Evolutionary conservation across 805 yeast species (phyloP), one percentile per base, ranked within the genome.

Genomic region (Candida xyloterini): DNA sequence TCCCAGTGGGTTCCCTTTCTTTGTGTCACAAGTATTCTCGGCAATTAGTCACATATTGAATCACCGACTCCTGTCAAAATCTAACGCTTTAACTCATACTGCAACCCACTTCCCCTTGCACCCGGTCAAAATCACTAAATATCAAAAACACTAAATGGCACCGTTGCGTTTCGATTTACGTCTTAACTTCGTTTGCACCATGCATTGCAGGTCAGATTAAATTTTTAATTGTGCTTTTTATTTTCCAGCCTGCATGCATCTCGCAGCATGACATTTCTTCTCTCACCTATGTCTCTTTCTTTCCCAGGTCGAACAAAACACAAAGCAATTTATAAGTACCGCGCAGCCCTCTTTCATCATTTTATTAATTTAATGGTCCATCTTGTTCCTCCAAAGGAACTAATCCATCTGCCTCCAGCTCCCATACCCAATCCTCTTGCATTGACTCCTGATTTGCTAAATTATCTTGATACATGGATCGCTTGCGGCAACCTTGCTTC

Each of bases 401-500:
- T 11, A 5, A 23, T 23, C 4, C 25, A 23, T 18, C 4, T 4
- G 5, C 25, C 9, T 11, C 25, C 10, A 23, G 10, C n/a, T 23
- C n/a, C 25, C n/a, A 10, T 23, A 11, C 10, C 8, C 25, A 11
- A 4, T 23, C 25, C 25, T 10, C 26, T 37, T 11, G 29, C 30
- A 24, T 34, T 33, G 16, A 35, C 29, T 14, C 36, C 22, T 21
- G 35, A 24, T 21, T 22, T 14, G 18, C 44, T 35, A 6, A 36
- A 36, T 16, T 30, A 43, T 7, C 27, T 38, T 8, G 43, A 49
- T 22, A 66, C 75, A 1, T 74, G 79, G 79, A 46, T 66, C 2
- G 59, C 70, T 4, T 65, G 73, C 38, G 79, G 77, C 4, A 55
- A 60, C 15, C 69, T 76, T 48, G 77, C 79, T 9, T 50, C 59